Base-by-base conservation (phyloP, 2,329 filamentous ascomycete species). In the Salinomyces thailandicus region DNA sequence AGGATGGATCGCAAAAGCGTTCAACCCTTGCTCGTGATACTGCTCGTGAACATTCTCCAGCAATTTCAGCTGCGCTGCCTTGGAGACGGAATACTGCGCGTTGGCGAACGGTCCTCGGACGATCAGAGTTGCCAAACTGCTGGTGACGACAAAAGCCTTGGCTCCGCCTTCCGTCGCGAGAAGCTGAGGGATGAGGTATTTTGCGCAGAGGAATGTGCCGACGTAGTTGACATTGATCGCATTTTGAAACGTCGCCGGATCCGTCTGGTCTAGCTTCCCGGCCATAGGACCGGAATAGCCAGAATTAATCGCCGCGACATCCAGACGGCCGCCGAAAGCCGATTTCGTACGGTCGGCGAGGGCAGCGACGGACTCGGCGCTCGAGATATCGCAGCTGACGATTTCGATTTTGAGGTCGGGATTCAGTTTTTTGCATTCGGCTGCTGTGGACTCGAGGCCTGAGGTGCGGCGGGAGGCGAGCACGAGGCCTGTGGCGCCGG, bases 41-140 rank as follows among this genome's bases (percentile, higher is more conserved):
- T 61, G 55, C 38, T 62, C 58, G 26, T 57, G 50, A 2, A 64
- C 37, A 39, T 62, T 54, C 40, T 64, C 62, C 17, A 62, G 46
- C 13, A 65, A 35, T 18, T 58, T 54, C 11, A 55, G 49, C 38
- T 62, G 58, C 4, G 59, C 60, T 24, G 53, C 49, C 40, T 63
- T 63, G 37, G 50, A 57, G 12, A 60, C 52, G 29, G 51, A 59
- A 42, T 62, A 62, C 19, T 55, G 54, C 12, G 54, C 47, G 41
- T 63, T 66, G 2, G 61, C 64, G 32, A 63, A 59, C 4, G 57
- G 52, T 0, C 62, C 64, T 5, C 51, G 48, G 2, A 59, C 51
- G 3, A 64, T 61, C 7, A 49, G 16, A 2, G 41, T 30, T 1
- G 46, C 50, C 50, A 58, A 4, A 47, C 53, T 14, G 54, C 56